A percentile compares a stretch with the other conserved stretches of the same genome.
Conservation (phyloP, 805 yeast species). For the Cyberlindnera americana region DNA sequence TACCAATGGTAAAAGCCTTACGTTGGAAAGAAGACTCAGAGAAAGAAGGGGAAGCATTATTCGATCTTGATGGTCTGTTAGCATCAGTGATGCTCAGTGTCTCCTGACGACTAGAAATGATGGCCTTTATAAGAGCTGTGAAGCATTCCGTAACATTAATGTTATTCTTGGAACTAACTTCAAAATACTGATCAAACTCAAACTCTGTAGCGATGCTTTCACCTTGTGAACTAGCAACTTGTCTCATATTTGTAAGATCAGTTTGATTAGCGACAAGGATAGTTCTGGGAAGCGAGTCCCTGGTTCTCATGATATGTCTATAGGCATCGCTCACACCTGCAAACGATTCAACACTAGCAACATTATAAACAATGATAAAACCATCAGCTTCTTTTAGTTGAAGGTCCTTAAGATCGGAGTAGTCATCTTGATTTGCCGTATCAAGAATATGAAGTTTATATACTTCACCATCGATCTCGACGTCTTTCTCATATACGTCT, state of each 20-base stretch:
- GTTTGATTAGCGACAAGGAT: slow-evolving; percentile 20
- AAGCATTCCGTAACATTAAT: slow-evolving; percentile 19
- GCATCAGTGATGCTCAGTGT: background rate
- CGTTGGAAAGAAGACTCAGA: background rate
- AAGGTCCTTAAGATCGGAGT: slow-evolving; percentile 61
- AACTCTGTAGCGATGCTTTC: slow-evolving; percentile 17
- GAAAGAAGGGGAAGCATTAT: slow-evolving; percentile 1
- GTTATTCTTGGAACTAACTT: slow-evolving; percentile 20
- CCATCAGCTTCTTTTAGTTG: slow-evolving; percentile 25
- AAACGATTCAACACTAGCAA: slow-evolving; percentile 16
- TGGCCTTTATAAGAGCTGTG: slow-evolving; percentile 4
- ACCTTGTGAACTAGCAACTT: slow-evolving; percentile 16
- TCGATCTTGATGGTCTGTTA: background rate
- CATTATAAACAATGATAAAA: slow-evolving; percentile 19
- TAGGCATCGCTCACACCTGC: slow-evolving; percentile 10
- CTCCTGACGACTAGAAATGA: slow-evolving; percentile 1
- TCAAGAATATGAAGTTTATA: slow-evolving; percentile 60
- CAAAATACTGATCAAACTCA: slow-evolving; percentile 13
- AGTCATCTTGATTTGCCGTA: slow-evolving; percentile 81
- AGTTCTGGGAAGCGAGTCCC: slow-evolving; percentile 19
- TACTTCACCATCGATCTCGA: slow-evolving; percentile 49
- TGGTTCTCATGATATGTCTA: slow-evolving; percentile 20
- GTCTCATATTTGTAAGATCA: slow-evolving; percentile 14
- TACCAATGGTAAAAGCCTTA: slow-evolving; percentile 14
- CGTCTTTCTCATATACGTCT: slow-evolving; percentile 57